Conservation (phyloP, 2,329 filamentous ascomycete species). For the Ceratocystiopsis brevicomis region DNA sequence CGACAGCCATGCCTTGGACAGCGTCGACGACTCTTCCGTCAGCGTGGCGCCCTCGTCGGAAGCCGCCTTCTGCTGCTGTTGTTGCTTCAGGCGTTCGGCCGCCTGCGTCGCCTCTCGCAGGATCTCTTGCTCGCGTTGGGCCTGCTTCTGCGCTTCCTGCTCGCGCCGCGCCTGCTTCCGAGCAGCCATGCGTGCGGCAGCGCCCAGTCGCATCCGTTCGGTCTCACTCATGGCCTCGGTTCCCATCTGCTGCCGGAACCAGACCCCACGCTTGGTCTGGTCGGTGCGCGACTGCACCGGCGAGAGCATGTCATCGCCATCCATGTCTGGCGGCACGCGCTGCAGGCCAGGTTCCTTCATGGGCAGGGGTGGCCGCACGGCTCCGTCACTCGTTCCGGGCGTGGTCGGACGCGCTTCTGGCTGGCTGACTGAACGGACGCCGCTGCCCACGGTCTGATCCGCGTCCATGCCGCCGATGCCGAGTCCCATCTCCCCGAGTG, state of each 20-base stretch:
- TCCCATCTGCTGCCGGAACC: slow-evolving; percentile 4
- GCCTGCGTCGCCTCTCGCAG: too few relatives aligned
- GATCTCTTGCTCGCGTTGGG: neutral
- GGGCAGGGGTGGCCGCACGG: too few relatives aligned
- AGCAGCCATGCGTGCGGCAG: neutral
- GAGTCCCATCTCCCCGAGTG: too few relatives aligned
- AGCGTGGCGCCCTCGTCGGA: neutral
- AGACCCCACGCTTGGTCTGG: slow-evolving; percentile 4
- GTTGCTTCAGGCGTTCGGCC: neutral
- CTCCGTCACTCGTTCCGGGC: too few relatives aligned
- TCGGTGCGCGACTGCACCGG: slow-evolving; percentile 1
- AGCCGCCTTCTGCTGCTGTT: neutral
- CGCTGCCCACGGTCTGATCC: neutral
- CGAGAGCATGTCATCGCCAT: slow-evolving; percentile 1
- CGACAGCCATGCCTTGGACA: slow-evolving; percentile 6
- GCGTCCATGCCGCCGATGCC: too few relatives aligned
- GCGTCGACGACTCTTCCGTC: neutral
- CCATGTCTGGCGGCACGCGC: slow-evolving; percentile 1
- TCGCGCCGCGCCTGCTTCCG: neutral
- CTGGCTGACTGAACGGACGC: neutral
- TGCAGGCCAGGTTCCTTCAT: slow-evolving; percentile 5
- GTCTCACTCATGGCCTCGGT: neutral
- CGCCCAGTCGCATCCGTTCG: neutral
- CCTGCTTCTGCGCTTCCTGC: neutral
- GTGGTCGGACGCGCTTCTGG: neutral